Percentiles rank a stretch among this genome's conserved stretches.
phyloP scores from a whole-genome alignment of 192 early-diverging fungal genomes.

The Chytriomyces sp. region DNA sequence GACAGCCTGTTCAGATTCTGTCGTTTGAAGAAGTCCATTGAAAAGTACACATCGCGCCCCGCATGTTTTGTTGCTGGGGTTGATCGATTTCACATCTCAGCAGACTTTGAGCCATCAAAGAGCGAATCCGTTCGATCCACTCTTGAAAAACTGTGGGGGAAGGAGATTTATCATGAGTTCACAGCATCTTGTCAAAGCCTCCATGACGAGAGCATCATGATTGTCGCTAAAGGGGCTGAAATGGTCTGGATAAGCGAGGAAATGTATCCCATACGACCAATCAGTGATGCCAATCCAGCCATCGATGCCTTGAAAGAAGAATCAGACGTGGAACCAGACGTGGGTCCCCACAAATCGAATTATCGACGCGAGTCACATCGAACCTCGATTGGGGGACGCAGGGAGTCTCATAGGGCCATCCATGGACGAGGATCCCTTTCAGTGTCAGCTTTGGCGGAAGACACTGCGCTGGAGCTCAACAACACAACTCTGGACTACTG shows the following conservation, averaged over 20 bases:
- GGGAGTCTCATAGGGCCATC: too few relatives aligned
- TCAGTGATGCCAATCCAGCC: too few relatives aligned
- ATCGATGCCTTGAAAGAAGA: too few relatives aligned
- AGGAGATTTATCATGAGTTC: neutral
- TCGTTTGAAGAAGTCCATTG: neutral
- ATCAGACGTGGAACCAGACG: too few relatives aligned
- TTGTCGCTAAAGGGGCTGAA: slow-evolving; percentile 1
- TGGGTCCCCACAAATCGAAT: too few relatives aligned
- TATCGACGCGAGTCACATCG: too few relatives aligned
- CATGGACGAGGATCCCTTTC: neutral
- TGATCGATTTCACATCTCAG: neutral
- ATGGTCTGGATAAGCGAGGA: slow-evolving; percentile 10
- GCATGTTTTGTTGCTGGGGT: slow-evolving; percentile 1
- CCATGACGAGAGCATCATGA: neutral
- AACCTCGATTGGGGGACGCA: too few relatives aligned
- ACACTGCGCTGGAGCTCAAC: too few relatives aligned
- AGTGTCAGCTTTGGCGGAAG: too few relatives aligned
- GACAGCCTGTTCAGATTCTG: slow-evolving; percentile 2
- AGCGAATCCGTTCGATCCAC: neutral
- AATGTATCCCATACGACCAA: too few relatives aligned
- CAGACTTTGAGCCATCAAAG: neutral
- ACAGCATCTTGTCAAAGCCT: slow-evolving; percentile 16
- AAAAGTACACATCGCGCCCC: neutral
- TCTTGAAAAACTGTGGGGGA: neutral
- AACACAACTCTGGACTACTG: too few relatives aligned